These are phyloP conservation scores for Backusella tuberculispora DNA, from an alignment of 192 early-diverging fungal genomes.

Conservation along the genomic window DNA sequence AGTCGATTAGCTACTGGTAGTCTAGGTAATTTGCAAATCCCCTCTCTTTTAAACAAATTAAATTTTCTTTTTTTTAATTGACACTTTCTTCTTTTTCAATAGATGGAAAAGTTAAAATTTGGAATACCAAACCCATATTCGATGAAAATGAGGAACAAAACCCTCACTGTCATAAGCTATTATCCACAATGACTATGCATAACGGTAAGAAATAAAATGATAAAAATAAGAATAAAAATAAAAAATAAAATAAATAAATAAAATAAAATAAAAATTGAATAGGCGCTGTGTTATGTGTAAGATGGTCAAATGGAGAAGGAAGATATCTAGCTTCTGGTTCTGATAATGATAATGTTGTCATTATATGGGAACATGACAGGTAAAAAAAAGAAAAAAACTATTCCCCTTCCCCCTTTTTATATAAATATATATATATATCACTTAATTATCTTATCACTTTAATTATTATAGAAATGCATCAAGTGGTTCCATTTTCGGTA, in stretches of 20 bases:
- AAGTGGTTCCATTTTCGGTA: constrained; percentile 1
- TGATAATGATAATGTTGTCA: constrained; percentile 84
- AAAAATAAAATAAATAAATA: background rate
- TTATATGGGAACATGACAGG: constrained; percentile 77
- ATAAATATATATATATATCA: background rate
- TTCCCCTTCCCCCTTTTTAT: no score
- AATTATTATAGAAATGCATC: background rate
- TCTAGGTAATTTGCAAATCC: constrained; percentile 56
- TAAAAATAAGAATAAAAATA: no score
- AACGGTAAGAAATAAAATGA: constrained; percentile 59
- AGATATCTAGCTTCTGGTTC: constrained; percentile 86
- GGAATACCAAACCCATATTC: constrained; percentile 73
- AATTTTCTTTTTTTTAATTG: background rate
- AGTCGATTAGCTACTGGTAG: constrained; percentile 86
- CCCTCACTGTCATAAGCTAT: constrained; percentile 56
- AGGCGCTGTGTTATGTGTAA: constrained; percentile 87
- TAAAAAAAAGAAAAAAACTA: background rate
- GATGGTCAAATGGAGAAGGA: constrained; percentile 77
- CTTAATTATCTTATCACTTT: background rate
- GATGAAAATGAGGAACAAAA: constrained; percentile 54
- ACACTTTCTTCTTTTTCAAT: no score
- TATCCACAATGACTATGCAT: constrained; percentile 86
- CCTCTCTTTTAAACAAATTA: background rate
- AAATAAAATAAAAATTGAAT: background rate
- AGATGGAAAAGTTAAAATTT: constrained; percentile 91